Evolutionary conservation across 352 stramenopile species (phyloP).

Genomic region (Phytophthora brassicae): DNA sequence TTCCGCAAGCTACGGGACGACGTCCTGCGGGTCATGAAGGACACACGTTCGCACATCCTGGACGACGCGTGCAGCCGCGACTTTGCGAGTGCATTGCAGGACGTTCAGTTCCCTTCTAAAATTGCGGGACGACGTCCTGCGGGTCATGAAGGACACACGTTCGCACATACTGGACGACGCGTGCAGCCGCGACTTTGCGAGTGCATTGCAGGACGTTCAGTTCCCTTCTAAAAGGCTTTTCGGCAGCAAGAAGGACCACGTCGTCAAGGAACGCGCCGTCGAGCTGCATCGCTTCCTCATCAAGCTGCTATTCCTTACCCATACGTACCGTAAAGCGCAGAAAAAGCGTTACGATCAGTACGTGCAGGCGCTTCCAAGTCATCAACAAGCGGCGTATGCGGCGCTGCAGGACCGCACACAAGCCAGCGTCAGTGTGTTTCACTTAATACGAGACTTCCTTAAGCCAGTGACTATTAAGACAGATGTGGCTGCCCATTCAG

Average conservation of each 20-base stretch:
- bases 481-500: slow-evolving; percentile 18
- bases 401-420: slow-evolving; percentile 46
- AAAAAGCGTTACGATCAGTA: slow-evolving; percentile 62
- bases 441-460: slow-evolving; percentile 70
- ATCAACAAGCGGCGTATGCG: slow-evolving; percentile 29
- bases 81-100: slow-evolving; percentile 44
- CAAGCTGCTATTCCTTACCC: slow-evolving; percentile 66
- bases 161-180: slow-evolving; percentile 48
- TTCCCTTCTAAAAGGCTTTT: slow-evolving; percentile 75
- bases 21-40: slow-evolving; percentile 62
- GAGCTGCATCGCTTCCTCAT: slow-evolving; percentile 81
- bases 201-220: slow-evolving; percentile 36
- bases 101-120: no score
- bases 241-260: slow-evolving; percentile 63
- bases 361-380: slow-evolving; percentile 27
- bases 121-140: slow-evolving; percentile 66
- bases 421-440: slow-evolving; percentile 64
- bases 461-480: slow-evolving; percentile 49
- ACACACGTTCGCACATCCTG: slow-evolving; percentile 46
- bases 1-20: slow-evolving; percentile 76
- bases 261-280: slow-evolving; percentile 71
- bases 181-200: slow-evolving; percentile 46
- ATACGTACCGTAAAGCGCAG: slow-evolving; percentile 77
- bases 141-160: slow-evolving; percentile 62
- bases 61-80: slow-evolving; percentile 48